These are phyloP conservation scores for Pigoraptor vietnamica DNA, from an alignment of 78 protist species.

Conservation along the genomic window DNA sequence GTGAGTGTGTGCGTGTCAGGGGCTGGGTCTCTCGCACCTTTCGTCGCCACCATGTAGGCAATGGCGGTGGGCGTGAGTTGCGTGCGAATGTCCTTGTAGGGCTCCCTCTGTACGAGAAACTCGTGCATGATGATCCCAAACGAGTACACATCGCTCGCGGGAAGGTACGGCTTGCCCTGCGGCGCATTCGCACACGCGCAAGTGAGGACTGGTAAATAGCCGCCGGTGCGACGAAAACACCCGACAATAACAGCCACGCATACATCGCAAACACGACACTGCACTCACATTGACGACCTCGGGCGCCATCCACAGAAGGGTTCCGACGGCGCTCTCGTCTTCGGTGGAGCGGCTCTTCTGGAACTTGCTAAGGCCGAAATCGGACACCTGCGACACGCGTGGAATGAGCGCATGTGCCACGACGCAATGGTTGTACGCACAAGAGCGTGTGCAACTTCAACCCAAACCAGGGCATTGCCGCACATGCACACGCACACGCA, in stretches of 20 bases:
- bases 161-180: neutral
- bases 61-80: neutral
- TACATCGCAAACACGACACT: neutral
- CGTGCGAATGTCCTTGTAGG: neutral
- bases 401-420: too few relatives aligned
- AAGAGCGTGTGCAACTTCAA: too few relatives aligned
- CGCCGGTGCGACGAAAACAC: neutral
- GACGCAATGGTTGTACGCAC: too few relatives aligned
- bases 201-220: too few relatives aligned
- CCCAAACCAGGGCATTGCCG: too few relatives aligned
- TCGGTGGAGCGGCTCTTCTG: neutral
- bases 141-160: constrained; percentile 17
- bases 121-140: constrained; percentile 32
- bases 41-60: neutral
- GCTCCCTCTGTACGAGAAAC: constrained; percentile 11
- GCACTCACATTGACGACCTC: neutral
- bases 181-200: neutral
- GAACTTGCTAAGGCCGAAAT: neutral
- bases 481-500: neutral
- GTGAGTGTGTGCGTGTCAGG: neutral
- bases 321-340: neutral
- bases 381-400: neutral
- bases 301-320: constrained; percentile 25
- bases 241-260: neutral
- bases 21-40: neutral